phyloP scores from a whole-genome alignment of 2,329 filamentous ascomycete genomes.

The Ilyonectria robusta region DNA sequence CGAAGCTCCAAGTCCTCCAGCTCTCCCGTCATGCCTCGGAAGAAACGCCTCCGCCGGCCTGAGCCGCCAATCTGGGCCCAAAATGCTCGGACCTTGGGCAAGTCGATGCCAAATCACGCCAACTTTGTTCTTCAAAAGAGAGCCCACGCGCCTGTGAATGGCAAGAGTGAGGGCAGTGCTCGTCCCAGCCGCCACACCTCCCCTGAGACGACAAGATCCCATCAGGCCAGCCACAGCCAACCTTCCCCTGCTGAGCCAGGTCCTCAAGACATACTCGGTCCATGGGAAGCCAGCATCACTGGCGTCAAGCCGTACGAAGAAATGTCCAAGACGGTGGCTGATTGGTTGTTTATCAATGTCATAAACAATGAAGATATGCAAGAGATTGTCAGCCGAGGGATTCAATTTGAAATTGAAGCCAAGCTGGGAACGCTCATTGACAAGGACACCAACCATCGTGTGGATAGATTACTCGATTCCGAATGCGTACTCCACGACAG shows the following conservation, averaged over 20 bases:
- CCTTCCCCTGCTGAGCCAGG: constrained; percentile 48
- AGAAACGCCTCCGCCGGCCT: constrained; percentile 56
- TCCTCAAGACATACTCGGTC: constrained; percentile 60
- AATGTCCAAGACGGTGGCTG: constrained; percentile 80
- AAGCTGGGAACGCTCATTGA: constrained; percentile 89
- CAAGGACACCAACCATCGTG: constrained; percentile 77
- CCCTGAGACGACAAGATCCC: constrained; percentile 59
- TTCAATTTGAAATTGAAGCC: constrained; percentile 92
- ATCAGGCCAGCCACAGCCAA: constrained; percentile 42
- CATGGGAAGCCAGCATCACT: constrained; percentile 78
- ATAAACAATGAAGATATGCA: constrained; percentile 76
- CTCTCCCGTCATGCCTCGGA: constrained; percentile 55
- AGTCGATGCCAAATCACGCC: constrained; percentile 53
- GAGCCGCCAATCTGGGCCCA: constrained; percentile 66
- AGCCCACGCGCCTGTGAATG: constrained; percentile 53
- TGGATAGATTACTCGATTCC: constrained; percentile 76
- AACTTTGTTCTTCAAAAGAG: constrained; percentile 49
- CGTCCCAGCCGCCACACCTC: constrained; percentile 61
- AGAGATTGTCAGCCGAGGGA: constrained; percentile 73
- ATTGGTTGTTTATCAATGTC: constrained; percentile 83
- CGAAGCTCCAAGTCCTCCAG: constrained; percentile 45
- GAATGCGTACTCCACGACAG: constrained; percentile 78
- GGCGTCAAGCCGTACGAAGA: constrained; percentile 81
- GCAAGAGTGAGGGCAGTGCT: constrained; percentile 52
- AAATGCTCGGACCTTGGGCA: constrained; percentile 53